Evolutionary conservation across 139 green algal species (phyloP), one percentile per base, ranked within the genome.

Genomic region (Coelastrella sp.): DNA sequence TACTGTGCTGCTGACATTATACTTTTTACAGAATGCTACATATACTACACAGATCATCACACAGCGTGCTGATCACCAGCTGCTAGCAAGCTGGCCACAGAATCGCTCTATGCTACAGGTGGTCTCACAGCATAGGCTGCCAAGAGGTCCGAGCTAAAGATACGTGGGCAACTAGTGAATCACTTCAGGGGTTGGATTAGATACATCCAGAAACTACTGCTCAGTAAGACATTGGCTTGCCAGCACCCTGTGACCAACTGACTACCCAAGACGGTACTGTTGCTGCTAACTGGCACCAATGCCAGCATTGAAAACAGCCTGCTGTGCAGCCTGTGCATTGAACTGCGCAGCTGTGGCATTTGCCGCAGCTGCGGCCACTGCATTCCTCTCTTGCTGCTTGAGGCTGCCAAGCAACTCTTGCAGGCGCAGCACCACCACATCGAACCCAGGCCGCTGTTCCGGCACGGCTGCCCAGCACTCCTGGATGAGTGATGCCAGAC

Each of bases 391-490:
- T 63, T 24, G 20, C 68, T 88, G 84, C 84, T 88, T 73, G 35
- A 88, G 68, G 6, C 10, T 70, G 65, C 68, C 49, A 57, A 70
- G 59, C 73, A 90, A 58, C 58, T 90, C 85, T 73, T 90, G 58
- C 58, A 90, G 74, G 22, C 85, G 85, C n/a, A 74, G 6, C 58
- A 90, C 87, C 15, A 90, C 25, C 70, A 78, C 87, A 58, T 93
- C 90, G 94, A 96, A 94, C 17, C 79, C 66, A 22, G 95, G 95
- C 14, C 95, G 94, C 91, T 96, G 92, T 19, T 94, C 92, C 4
- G 95, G 90, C 6, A 95, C 66, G 0, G 95, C 72, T 7, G 93
- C 92, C 95, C 95, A 97, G 87, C 94, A 96, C 7, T 88, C 87
- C 68, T 88, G 90, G 22, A 96, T 95, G 60, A 97, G 93, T 7